Evolutionary conservation across 495 filamentous ascomycete species (phyloP).

Genomic region (Penicillium waksmanii): DNA sequence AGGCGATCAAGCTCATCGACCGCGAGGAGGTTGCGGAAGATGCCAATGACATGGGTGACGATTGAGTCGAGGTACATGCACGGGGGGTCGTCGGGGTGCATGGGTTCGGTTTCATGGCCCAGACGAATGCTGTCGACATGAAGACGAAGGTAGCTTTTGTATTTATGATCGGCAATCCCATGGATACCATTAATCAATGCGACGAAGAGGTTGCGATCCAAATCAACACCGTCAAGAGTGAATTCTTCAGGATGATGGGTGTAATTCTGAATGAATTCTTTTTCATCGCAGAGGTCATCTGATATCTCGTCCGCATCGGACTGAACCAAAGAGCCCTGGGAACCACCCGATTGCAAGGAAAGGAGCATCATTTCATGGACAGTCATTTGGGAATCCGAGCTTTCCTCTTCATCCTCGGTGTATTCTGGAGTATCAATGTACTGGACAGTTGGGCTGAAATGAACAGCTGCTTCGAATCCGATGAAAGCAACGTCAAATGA

Average conservation of each 20-base stretch:
- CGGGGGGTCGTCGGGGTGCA: conserved; percentile 38
- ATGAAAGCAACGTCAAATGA: conserved; percentile 48
- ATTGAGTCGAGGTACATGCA: conserved; percentile 44
- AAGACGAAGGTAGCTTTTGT: conserved; percentile 38
- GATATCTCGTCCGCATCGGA: conserved; percentile 25
- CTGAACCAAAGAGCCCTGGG: conserved; percentile 13
- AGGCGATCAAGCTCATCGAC: conserved; percentile 45
- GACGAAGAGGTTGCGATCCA: conserved; percentile 46
- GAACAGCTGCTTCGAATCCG: conserved; percentile 43
- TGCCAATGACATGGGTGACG: conserved; percentile 46
- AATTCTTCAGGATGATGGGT: conserved; percentile 41
- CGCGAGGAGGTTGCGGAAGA: conserved; percentile 45
- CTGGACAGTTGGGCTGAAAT: conserved; percentile 40
- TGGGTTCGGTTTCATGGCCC: conserved; percentile 41
- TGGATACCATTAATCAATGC: conserved; percentile 53
- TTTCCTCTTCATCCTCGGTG: conserved; percentile 32
- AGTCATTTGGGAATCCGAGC: conserved; percentile 36
- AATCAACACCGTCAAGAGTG: conserved; percentile 42
- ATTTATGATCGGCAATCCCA: conserved; percentile 38
- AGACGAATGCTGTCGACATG: conserved; percentile 42
- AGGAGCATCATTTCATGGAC: conserved; percentile 50
- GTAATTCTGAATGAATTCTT: conserved; percentile 22
- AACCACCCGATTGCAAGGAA: conserved; percentile 31
- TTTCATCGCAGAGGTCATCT: conserved; percentile 19
- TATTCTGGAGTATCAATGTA: conserved; percentile 39